Conservation (phyloP, 371 early-diverging fungal species). For the Mucor mucedo region DNA sequence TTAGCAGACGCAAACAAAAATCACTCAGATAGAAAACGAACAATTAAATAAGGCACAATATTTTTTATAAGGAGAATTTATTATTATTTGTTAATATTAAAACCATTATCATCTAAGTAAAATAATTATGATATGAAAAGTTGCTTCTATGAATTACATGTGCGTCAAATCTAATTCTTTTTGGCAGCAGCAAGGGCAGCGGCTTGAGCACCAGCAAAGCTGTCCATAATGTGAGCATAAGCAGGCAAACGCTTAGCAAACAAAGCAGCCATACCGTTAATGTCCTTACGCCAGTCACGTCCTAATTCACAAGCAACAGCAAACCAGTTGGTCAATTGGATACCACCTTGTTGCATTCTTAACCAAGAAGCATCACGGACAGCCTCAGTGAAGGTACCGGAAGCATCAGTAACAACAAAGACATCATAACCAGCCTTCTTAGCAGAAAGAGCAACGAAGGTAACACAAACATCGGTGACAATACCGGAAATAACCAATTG, state of each 20-base stretch:
- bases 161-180: background rate
- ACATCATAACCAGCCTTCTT: slow-evolving; percentile 39
- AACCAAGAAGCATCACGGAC: slow-evolving; percentile 37
- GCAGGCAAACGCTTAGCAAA: slow-evolving; percentile 33
- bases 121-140: too few species aligned
- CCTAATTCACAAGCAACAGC: slow-evolving; percentile 37
- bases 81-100: too few species aligned
- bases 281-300: slow-evolving; percentile 34
- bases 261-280: slow-evolving; percentile 31
- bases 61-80: too few species aligned
- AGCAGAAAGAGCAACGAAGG: slow-evolving; percentile 39
- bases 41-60: too few species aligned
- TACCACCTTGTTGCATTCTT: slow-evolving; percentile 34
- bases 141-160: too few species aligned
- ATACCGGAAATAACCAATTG: slow-evolving; percentile 40
- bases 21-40: too few species aligned
- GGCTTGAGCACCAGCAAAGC: slow-evolving; percentile 30
- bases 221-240: slow-evolving; percentile 35
- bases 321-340: slow-evolving; percentile 33
- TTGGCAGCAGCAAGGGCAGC: background rate
- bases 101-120: too few species aligned
- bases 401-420: slow-evolving; percentile 37
- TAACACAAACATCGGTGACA: slow-evolving; percentile 40
- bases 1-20: too few species aligned
- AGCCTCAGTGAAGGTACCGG: slow-evolving; percentile 29